Conservation (phyloP, 2,329 filamentous ascomycete species). For the Ceratocystis smalleyi region DNA sequence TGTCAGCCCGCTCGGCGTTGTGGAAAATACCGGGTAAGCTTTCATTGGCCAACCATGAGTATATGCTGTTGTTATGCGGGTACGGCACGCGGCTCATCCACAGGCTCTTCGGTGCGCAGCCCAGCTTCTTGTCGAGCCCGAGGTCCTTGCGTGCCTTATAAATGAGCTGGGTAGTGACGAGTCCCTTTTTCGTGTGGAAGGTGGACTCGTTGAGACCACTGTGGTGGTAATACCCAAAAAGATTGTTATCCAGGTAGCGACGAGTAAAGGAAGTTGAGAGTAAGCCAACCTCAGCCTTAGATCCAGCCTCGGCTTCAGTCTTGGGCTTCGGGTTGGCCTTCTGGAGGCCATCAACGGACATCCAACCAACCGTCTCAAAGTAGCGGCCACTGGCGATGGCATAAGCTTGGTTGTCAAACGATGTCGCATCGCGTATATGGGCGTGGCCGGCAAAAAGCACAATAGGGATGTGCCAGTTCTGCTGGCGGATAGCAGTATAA, state of each 20-base stretch:
- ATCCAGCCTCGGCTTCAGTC: no score
- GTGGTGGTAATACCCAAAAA: constrained; percentile 71
- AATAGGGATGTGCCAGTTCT: constrained; percentile 69
- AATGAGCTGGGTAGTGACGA: constrained; percentile 56
- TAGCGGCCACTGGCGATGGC: constrained; percentile 80
- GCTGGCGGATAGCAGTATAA: constrained; percentile 60
- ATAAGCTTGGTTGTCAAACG: constrained; percentile 62
- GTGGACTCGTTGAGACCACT: constrained; percentile 53
- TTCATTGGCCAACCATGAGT: constrained; percentile 60
- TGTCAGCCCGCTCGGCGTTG: constrained; percentile 40
- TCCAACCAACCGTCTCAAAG: constrained; percentile 88
- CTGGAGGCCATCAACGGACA: constrained; percentile 59
- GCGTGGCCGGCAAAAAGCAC: constrained; percentile 84
- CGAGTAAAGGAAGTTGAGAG: constrained; percentile 47
- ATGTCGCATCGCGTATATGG: constrained; percentile 71
- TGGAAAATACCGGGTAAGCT: constrained; percentile 55
- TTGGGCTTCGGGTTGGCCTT: constrained; percentile 21
- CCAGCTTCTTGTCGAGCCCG: constrained; percentile 55
- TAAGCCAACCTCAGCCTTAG: constrained; percentile 22
- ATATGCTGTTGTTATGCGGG: constrained; percentile 58
- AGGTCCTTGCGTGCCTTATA: constrained; percentile 52
- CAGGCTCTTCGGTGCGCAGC: constrained; percentile 66
- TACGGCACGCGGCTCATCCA: constrained; percentile 74
- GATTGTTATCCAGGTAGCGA: constrained; percentile 86
- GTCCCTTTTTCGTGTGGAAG: constrained; percentile 63